Conservation (phyloP, 2,329 filamentous ascomycete species). For the Monosporascus sp. region DNA sequence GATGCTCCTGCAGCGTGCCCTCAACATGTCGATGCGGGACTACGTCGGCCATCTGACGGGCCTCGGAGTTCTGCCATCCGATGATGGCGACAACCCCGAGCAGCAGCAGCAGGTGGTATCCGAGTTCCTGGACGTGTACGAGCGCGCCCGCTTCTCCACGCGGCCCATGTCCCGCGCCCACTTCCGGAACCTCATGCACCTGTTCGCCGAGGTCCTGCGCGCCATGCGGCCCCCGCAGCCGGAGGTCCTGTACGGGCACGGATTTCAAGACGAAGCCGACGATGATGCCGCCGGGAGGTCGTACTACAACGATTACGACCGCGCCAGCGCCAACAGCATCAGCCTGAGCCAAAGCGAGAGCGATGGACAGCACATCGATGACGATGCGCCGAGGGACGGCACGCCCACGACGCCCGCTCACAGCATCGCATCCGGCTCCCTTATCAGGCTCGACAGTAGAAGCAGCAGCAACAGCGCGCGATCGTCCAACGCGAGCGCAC, state of each 20-base stretch:
- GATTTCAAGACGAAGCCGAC: conserved; percentile 8
- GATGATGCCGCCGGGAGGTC: not conserved
- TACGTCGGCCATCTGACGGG: conserved; percentile 69
- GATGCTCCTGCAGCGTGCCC: conserved; percentile 63
- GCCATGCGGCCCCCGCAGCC: conserved; percentile 64
- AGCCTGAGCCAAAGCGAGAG: conserved; percentile 8
- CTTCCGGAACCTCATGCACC: conserved; percentile 75
- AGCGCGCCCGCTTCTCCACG: conserved; percentile 77
- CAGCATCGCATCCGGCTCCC: conserved; percentile 18
- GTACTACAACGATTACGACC: conserved; percentile 3
- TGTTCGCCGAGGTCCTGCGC: conserved; percentile 76
- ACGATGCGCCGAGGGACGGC: conserved; percentile 37
- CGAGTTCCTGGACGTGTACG: conserved; percentile 72
- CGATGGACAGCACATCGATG: conserved; percentile 26
- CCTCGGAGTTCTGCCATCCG: conserved; percentile 54
- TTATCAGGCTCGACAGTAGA: conserved; percentile 15
- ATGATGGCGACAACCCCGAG: conserved; percentile 1
- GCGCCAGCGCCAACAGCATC: no score
- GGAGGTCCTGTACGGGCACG: conserved; percentile 36
- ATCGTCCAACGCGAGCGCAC: conserved; percentile 11
- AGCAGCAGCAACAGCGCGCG: not conserved
- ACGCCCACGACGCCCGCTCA: conserved; percentile 33
- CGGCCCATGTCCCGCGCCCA: conserved; percentile 60
- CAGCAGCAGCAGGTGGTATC: conserved; percentile 27
- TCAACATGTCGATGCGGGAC: conserved; percentile 68